These are phyloP conservation scores for Apiotrichum veenhuisii DNA, from an alignment of 1,284 basidiomycete species.

Conservation along the genomic window DNA sequence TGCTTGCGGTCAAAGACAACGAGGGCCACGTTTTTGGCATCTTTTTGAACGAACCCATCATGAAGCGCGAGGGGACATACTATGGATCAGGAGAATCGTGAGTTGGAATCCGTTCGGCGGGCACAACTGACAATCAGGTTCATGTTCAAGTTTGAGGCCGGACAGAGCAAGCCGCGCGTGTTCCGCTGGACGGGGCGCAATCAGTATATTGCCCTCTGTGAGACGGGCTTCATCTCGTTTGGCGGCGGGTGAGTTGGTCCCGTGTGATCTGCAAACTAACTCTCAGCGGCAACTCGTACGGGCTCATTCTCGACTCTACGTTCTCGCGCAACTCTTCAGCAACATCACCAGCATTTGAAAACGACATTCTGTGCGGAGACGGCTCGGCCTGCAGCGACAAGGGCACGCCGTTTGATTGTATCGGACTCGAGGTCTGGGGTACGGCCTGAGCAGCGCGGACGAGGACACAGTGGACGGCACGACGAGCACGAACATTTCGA, in stretches of 20 bases:
- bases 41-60: conserved; percentile 72
- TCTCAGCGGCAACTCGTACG: conserved; percentile 74
- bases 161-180: conserved; percentile 54
- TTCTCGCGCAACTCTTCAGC: conserved; percentile 80
- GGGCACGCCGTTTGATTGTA: conserved; percentile 66
- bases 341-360: conserved; percentile 79
- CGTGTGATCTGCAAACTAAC: neutral
- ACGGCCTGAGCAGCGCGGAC: conserved; percentile 13
- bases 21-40: conserved; percentile 68
- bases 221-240: conserved; percentile 73
- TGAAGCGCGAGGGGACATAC: conserved; percentile 59
- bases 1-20: conserved; percentile 62
- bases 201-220: conserved; percentile 84
- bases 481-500: no score
- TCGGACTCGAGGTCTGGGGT: conserved; percentile 79
- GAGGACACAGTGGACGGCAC: no score
- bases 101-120: conserved; percentile 47
- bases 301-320: conserved; percentile 80
- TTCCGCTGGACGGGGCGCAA: conserved; percentile 88
- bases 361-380: conserved; percentile 68
- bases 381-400: conserved; percentile 53
- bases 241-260: conserved; percentile 71
- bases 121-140: conserved; percentile 56
- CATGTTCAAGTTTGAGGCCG: conserved; percentile 59
- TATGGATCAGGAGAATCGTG: conserved; percentile 83